Evolutionary conservation across 192 early-diverging fungal genomes (phyloP), one percentile per base, ranked within the genome.

Genomic region (Coemansia sp.): DNA sequence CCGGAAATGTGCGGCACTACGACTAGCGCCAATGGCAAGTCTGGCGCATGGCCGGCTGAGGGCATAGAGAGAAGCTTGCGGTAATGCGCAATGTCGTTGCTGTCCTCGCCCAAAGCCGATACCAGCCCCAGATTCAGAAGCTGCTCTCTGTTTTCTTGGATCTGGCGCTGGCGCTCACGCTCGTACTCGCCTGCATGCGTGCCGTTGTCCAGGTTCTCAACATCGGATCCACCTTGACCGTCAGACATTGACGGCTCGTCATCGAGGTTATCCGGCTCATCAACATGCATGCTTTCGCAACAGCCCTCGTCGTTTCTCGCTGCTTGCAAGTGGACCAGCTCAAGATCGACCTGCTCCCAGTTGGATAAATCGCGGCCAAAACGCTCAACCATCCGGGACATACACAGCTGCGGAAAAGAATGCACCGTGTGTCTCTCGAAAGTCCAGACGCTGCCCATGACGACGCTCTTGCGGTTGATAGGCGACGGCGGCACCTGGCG

Each of bases 401-500:
- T 87, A 54, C 89, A 92, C 18, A 93, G 78, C 11, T 87, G 82
- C 5, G 87, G 82, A 66, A 94, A 90, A 2, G 75, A 48, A 65
- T 87, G 78, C 17, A 29, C 49, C 4, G 66, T 56, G 56, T 81
- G 77, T 17, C 67, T 64, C 29, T 88, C 88, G 68, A 96, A 94
- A 0, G 90, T 87, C 93, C 94, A 95, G 1, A 92, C 91, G 5
- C 92, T 94, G 20, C 94, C 94, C 92, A 95, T 94, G 0, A 94
- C 92, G 7, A 94, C 90, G 72, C 89, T 89, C 32, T 92, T 89
- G 45, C 92, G 85, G 52, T 89, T 88, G 22, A 94, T 92, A 0
- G 91, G 92, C 52, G 87, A 89, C 20, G 66, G 67, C 28, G 93
- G 93, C 14, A 94, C 88, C 14, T 79, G 85, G 17, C 91, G 79